Percentiles rank a stretch among this genome's conserved stretches.
phyloP scores from a whole-genome alignment of 2,329 filamentous ascomycete species.

The Claviceps arundinis region DNA sequence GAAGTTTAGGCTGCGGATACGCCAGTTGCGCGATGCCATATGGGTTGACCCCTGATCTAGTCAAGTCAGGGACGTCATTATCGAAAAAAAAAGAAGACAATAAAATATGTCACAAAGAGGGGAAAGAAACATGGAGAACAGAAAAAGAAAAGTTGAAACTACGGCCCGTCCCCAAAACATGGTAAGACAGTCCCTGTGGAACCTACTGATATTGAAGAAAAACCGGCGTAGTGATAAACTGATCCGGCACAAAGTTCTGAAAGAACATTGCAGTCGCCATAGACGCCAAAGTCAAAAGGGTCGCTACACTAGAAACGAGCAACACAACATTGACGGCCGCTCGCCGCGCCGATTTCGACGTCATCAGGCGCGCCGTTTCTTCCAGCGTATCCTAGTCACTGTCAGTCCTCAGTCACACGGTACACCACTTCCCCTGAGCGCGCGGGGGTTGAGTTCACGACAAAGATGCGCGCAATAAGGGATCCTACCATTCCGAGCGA shows the following conservation, averaged over 20 bases:
- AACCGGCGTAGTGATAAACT: slow-evolving; percentile 37
- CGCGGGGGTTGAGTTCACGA: not conserved
- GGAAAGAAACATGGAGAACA: no score
- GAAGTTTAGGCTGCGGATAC: slow-evolving; percentile 43
- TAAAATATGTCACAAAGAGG: no score
- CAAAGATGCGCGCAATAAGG: not conserved
- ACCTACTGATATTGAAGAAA: slow-evolving; percentile 46
- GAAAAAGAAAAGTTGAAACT: not conserved
- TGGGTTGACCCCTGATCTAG: slow-evolving; percentile 36
- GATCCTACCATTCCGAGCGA: slow-evolving; percentile 1
- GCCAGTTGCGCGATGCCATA: slow-evolving; percentile 36
- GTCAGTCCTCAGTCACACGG: no score
- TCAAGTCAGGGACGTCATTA: slow-evolving; percentile 5
- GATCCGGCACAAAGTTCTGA: slow-evolving; percentile 41
- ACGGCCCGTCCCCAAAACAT: not conserved
- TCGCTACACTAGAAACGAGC: slow-evolving; percentile 26
- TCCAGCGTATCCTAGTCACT: slow-evolving; percentile 20
- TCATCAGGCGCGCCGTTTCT: slow-evolving; percentile 25
- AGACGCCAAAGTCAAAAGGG: slow-evolving; percentile 34
- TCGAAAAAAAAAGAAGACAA: not conserved
- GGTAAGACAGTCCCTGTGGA: no score
- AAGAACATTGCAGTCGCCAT: slow-evolving; percentile 41
- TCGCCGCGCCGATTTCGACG: slow-evolving; percentile 38
- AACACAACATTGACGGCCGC: slow-evolving; percentile 34
- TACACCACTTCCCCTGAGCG: no score